Conservation (phyloP, 2,329 filamentous ascomycete species). For the Neurospora crassa region DNA sequence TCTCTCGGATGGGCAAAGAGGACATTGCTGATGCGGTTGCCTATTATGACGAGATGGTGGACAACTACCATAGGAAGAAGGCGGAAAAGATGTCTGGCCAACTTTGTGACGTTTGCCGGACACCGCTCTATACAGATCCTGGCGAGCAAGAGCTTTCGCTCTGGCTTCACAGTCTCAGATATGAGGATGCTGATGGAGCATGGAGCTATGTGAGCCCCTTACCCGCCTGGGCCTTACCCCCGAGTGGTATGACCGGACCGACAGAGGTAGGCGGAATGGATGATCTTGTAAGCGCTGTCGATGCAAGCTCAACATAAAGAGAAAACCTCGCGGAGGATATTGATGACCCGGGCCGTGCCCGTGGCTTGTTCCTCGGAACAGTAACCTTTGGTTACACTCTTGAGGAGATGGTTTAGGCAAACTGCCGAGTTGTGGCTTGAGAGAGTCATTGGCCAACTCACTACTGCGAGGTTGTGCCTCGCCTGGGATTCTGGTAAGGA, state of each 20-base stretch:
- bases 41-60: slow-evolving; percentile 90
- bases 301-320: slow-evolving; percentile 29
- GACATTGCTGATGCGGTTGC: slow-evolving; percentile 84
- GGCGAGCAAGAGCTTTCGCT: slow-evolving; percentile 83
- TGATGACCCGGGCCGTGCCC: neutral
- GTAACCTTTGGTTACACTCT: neutral
- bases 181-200: slow-evolving; percentile 70
- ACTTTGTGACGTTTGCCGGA: slow-evolving; percentile 70
- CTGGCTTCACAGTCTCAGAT: slow-evolving; percentile 86
- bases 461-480: neutral
- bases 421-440: neutral
- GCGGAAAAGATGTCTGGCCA: slow-evolving; percentile 90
- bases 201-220: slow-evolving; percentile 85
- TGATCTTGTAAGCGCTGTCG: slow-evolving; percentile 45
- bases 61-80: slow-evolving; percentile 79
- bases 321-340: neutral
- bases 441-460: neutral
- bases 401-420: neutral
- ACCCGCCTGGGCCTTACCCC: slow-evolving; percentile 80
- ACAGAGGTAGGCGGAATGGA: slow-evolving; percentile 55
- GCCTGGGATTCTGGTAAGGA: neutral
- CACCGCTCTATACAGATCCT: slow-evolving; percentile 87
- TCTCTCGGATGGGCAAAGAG: slow-evolving; percentile 87
- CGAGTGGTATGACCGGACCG: slow-evolving; percentile 61
- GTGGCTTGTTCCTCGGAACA: neutral